These are phyloP conservation scores for Boletus sp. DNA, from an alignment of 1,284 basidiomycete species.

Conservation along the genomic window DNA sequence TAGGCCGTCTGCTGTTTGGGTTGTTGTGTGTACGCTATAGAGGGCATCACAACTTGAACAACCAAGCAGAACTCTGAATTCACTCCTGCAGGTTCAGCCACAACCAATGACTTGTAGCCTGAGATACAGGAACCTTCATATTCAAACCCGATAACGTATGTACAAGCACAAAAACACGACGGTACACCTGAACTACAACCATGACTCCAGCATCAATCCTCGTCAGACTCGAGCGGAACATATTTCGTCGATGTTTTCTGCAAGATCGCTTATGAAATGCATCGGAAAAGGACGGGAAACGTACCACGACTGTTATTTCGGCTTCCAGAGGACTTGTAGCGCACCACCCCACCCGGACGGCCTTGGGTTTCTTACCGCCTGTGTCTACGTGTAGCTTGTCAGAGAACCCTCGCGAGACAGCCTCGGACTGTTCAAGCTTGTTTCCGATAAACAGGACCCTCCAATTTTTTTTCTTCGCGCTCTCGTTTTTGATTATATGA, in stretches of 20 bases:
- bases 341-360: conserved; percentile 1
- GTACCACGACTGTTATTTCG: neutral
- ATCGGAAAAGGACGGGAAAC: neutral
- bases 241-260: conserved; percentile 1
- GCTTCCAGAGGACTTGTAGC: neutral
- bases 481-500: neutral
- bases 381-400: neutral
- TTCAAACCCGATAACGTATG: neutral
- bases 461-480: conserved; percentile 1
- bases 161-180: neutral
- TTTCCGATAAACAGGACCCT: conserved; percentile 1
- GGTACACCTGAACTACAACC: neutral
- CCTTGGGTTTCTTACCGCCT: neutral
- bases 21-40: too few species aligned
- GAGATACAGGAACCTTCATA: neutral
- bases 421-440: neutral
- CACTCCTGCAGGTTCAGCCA: too few species aligned
- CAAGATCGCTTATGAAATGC: neutral
- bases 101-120: neutral
- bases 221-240: neutral
- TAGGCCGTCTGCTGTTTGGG: too few species aligned
- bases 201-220: neutral
- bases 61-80: too few species aligned
- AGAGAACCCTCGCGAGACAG: neutral
- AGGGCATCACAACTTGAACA: too few species aligned